Percentiles rank a stretch among this genome's conserved stretches.
Evolutionary conservation across 371 early-diverging fungal species (phyloP).

Genomic region (Mortierella sp.): DNA sequence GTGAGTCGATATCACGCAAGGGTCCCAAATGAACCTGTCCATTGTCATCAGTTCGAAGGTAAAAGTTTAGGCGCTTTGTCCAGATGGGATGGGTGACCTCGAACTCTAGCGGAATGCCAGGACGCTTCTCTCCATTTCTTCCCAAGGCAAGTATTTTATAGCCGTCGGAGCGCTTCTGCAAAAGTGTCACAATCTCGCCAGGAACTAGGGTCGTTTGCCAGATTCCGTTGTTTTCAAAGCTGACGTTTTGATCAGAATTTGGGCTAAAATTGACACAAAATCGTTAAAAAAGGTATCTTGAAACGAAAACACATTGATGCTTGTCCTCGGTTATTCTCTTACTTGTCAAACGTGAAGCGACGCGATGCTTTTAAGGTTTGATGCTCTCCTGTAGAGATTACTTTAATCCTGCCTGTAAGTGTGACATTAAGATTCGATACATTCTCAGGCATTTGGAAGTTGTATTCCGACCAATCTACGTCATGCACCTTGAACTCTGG

Average conservation of each 20-base stretch:
- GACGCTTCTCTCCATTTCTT: slow-evolving; percentile 65
- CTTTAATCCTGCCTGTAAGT: slow-evolving; percentile 58
- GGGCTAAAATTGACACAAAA: slow-evolving; percentile 21
- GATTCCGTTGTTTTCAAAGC: slow-evolving; percentile 17
- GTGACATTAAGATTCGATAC: slow-evolving; percentile 48
- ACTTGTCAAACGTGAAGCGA: slow-evolving; percentile 22
- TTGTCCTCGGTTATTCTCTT: background rate
- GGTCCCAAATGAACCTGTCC: slow-evolving; percentile 62
- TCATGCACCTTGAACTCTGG: slow-evolving; percentile 52
- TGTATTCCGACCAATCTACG: slow-evolving; percentile 45
- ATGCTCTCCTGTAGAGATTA: slow-evolving; percentile 37
- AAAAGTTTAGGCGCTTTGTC: slow-evolving; percentile 1
- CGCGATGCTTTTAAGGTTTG: slow-evolving; percentile 13
- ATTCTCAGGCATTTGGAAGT: slow-evolving; percentile 49
- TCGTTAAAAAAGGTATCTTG: background rate
- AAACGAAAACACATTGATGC: background rate
- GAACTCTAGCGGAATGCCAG: slow-evolving; percentile 49
- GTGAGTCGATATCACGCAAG: slow-evolving; percentile 41
- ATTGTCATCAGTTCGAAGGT: slow-evolving; percentile 58
- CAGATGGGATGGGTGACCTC: slow-evolving; percentile 51
- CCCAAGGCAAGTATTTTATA: slow-evolving; percentile 62
- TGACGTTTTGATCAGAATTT: slow-evolving; percentile 14
- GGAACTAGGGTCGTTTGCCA: slow-evolving; percentile 18
- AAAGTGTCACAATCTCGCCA: slow-evolving; percentile 40
- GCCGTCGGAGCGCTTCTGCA: slow-evolving; percentile 44